These are phyloP conservation scores for Fusarium sp. DNA, from an alignment of 2,329 filamentous ascomycete genomes.

Conservation along the genomic window DNA sequence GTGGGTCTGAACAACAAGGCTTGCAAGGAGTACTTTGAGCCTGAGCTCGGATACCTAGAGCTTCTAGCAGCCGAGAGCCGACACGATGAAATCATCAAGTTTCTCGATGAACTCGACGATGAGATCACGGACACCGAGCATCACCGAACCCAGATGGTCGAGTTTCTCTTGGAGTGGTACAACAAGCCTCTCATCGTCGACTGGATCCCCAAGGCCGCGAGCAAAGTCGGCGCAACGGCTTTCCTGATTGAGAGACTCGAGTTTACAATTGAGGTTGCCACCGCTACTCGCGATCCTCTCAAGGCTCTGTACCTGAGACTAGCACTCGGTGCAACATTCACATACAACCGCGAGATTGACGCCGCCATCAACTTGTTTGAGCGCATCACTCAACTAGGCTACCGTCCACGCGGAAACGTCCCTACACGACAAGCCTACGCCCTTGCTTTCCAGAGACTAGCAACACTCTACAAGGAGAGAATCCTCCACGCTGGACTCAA, in stretches of 20 bases:
- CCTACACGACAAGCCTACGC: constrained; percentile 55
- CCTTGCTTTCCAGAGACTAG: constrained; percentile 55
- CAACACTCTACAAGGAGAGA: constrained; percentile 53
- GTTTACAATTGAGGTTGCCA: constrained; percentile 50
- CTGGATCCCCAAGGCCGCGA: constrained; percentile 57
- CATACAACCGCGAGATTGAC: constrained; percentile 52
- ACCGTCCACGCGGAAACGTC: constrained; percentile 55
- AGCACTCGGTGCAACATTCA: constrained; percentile 51
- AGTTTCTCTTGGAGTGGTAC: constrained; percentile 52
- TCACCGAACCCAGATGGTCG: constrained; percentile 48
- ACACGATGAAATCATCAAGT: constrained; percentile 50
- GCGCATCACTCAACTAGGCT: constrained; percentile 52
- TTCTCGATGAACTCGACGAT: constrained; percentile 50
- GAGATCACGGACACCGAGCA: constrained; percentile 40
- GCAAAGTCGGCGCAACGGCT: constrained; percentile 48
- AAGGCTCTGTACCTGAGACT: constrained; percentile 54
- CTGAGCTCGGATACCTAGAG: constrained; percentile 53
- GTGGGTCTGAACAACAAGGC: constrained; percentile 46
- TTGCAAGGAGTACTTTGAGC: constrained; percentile 52
- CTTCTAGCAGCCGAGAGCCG: constrained; percentile 53
- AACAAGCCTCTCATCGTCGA: constrained; percentile 52
- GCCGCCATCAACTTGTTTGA: constrained; percentile 52
- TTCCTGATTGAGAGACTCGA: constrained; percentile 49
- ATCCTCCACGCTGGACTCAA: constrained; percentile 46
- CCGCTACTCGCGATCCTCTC: constrained; percentile 51